Conservation (phyloP, 2,329 filamentous ascomycete genomes). For the Curvularia hawaiiensis region DNA sequence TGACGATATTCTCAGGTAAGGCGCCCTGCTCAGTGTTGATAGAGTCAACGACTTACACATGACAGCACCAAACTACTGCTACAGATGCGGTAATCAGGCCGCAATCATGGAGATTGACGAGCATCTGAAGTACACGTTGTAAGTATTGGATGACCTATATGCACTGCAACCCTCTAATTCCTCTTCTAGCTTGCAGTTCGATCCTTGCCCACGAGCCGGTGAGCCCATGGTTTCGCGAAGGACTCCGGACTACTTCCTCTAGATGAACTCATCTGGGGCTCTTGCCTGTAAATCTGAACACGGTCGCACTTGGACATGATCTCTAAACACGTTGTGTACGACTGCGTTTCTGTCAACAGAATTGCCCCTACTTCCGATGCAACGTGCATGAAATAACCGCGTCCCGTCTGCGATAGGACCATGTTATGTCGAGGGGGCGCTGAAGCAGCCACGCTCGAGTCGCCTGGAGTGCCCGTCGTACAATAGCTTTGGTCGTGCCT, state of each 20-base stretch:
- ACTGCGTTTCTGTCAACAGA: constrained; percentile 14
- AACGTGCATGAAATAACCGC: constrained; percentile 8
- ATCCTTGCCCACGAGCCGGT: constrained; percentile 94
- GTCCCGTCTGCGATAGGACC: constrained; percentile 3
- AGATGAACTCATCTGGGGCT: constrained; percentile 20
- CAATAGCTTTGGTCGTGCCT: constrained; percentile 2
- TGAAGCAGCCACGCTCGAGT: constrained; percentile 14
- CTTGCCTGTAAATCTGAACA: constrained; percentile 25
- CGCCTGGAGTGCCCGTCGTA: constrained; percentile 8
- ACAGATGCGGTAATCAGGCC: constrained; percentile 97
- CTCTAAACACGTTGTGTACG: constrained; percentile 16
- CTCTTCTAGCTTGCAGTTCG: constrained; percentile 88
- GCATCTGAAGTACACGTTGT: constrained; percentile 99
- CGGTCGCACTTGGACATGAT: constrained; percentile 12
- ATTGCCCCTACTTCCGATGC: constrained; percentile 4
- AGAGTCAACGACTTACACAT: constrained; percentile 34
- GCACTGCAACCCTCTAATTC: constrained; percentile 26
- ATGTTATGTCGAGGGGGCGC: constrained; percentile 9
- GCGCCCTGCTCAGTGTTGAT: background rate
- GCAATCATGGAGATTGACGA: constrained; percentile 99
- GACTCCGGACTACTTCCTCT: constrained; percentile 99
- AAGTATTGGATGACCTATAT: constrained; percentile 54
- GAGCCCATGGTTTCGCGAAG: constrained; percentile 96
- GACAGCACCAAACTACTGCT: constrained; percentile 77
- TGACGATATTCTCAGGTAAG: constrained; percentile 90